These are phyloP conservation scores for Escovopsis sp. DNA, from an alignment of 2,329 filamentous ascomycete species.

Conservation along the genomic window DNA sequence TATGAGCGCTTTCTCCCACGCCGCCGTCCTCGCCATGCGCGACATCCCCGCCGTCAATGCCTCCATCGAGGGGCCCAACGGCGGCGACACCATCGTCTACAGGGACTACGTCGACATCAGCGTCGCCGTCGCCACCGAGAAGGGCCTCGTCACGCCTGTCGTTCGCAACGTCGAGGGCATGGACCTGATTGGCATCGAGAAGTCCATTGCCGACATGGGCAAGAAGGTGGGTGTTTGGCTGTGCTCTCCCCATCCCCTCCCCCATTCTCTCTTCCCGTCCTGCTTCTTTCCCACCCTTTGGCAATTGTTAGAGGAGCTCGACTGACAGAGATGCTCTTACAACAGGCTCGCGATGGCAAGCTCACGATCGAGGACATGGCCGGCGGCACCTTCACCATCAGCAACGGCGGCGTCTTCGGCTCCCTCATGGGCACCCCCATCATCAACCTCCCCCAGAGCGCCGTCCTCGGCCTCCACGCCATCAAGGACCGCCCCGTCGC, in stretches of 20 bases:
- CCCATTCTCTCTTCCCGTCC: no score
- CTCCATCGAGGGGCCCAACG: constrained; percentile 88
- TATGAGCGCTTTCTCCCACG: constrained; percentile 94
- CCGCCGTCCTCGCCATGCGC: constrained; percentile 80
- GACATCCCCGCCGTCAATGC: constrained; percentile 93
- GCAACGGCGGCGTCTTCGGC: constrained; percentile 92
- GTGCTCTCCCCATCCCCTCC: not conserved
- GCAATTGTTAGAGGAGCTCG: no score
- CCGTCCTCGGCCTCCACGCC: constrained; percentile 83
- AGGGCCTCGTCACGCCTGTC: constrained; percentile 91
- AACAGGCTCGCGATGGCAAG: constrained; percentile 81
- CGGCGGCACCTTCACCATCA: constrained; percentile 94
- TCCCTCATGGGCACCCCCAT: constrained; percentile 96
- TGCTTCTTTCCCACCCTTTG: no score
- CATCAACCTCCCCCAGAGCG: constrained; percentile 91
- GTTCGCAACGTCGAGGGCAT: constrained; percentile 84
- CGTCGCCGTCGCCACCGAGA: constrained; percentile 92
- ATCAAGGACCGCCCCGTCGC: constrained; percentile 90
- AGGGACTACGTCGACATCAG: constrained; percentile 96
- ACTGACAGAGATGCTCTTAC: no score
- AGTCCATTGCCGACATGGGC: constrained; percentile 80
- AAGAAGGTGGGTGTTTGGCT: constrained; percentile 60
- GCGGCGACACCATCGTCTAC: constrained; percentile 96
- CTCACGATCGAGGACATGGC: constrained; percentile 99
- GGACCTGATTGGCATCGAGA: constrained; percentile 81